These are phyloP conservation scores for Populus hybrid DNA, from an alignment of 441 rosid genomes.

Conservation along the genomic window DNA sequence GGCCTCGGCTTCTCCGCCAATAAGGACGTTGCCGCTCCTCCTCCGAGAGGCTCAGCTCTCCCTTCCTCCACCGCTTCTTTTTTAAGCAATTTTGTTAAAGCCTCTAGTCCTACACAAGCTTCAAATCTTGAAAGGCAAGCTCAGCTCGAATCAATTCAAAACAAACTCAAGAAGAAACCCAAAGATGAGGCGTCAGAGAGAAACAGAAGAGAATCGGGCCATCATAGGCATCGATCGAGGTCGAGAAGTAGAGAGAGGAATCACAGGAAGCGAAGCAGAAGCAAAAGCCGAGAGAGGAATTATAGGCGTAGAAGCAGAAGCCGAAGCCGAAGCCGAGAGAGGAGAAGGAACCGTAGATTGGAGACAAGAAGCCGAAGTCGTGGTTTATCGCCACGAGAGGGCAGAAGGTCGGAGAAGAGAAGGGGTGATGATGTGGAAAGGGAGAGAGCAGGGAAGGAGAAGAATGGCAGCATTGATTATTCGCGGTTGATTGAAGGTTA, in stretches of 20 bases:
- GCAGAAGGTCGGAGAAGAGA: slow-evolving; percentile 38
- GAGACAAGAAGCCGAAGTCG: slow-evolving; percentile 28
- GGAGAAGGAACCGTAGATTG: slow-evolving; percentile 35
- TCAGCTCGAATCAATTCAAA: slow-evolving; percentile 61
- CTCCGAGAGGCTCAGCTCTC: slow-evolving; percentile 48
- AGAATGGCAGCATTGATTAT: slow-evolving; percentile 44
- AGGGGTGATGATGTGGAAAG: slow-evolving; percentile 15
- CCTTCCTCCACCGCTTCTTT: slow-evolving; percentile 59
- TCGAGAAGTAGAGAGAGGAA: slow-evolving; percentile 28
- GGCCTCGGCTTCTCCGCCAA: slow-evolving; percentile 80
- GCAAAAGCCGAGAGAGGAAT: slow-evolving; percentile 14
- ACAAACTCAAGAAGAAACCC: slow-evolving; percentile 66
- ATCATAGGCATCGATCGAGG: slow-evolving; percentile 33
- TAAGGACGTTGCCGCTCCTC: slow-evolving; percentile 25
- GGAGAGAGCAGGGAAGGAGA: slow-evolving; percentile 31
- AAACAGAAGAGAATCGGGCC: slow-evolving; percentile 19
- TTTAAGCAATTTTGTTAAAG: slow-evolving; percentile 61
- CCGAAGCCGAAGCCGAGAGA: slow-evolving; percentile 4
- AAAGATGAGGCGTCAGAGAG: slow-evolving; percentile 34
- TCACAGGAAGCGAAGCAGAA: slow-evolving; percentile 23
- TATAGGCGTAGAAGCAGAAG: slow-evolving; percentile 20
- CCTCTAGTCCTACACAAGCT: slow-evolving; percentile 53
- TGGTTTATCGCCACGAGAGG: slow-evolving; percentile 26
- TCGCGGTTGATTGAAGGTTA: slow-evolving; percentile 61
- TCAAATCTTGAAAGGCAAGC: slow-evolving; percentile 49